phyloP scores from a whole-genome alignment of 352 stramenopile genomes.

The Globisporangium paddicum region DNA sequence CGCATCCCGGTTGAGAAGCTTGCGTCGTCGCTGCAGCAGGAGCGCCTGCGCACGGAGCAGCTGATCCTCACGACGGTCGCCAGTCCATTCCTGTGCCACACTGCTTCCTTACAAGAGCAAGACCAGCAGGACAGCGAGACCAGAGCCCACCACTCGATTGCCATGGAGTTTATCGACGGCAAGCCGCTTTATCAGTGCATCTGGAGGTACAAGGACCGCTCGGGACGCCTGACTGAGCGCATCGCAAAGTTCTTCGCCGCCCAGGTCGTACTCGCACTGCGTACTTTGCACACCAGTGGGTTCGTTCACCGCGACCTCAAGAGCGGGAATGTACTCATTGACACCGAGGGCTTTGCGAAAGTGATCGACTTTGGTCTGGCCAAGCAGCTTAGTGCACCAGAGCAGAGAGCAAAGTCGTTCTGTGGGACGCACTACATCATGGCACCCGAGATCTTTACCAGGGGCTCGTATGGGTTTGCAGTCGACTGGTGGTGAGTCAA shows the following conservation, averaged over 20 bases:
- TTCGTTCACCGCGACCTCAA: constrained; percentile 80
- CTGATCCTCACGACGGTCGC: constrained; percentile 28
- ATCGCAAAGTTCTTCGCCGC: constrained; percentile 57
- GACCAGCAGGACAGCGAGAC: constrained; percentile 14
- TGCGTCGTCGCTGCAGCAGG: constrained; percentile 30
- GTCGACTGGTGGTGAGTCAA: constrained; percentile 69
- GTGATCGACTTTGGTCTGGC: constrained; percentile 81
- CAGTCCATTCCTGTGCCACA: constrained; percentile 46
- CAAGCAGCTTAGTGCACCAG: constrained; percentile 14
- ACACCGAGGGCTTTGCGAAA: constrained; percentile 30
- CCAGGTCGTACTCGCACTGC: constrained; percentile 63
- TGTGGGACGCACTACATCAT: constrained; percentile 78
- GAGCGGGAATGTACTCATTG: constrained; percentile 69
- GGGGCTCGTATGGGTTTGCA: constrained; percentile 23
- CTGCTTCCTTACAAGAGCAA: constrained; percentile 9
- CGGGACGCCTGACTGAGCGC: constrained; percentile 38
- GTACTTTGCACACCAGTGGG: constrained; percentile 39
- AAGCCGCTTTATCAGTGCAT: constrained; percentile 66
- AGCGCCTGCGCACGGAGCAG: constrained; percentile 39
- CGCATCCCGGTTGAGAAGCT: constrained; percentile 38
- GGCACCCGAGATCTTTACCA: constrained; percentile 60
- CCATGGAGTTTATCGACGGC: constrained; percentile 61
- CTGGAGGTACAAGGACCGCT: constrained; percentile 37
- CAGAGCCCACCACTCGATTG: constrained; percentile 18
- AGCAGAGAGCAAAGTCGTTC: constrained; percentile 28